These are phyloP conservation scores for Malus hybrid DNA, from an alignment of 331 rosid species.

Conservation along the genomic window DNA sequence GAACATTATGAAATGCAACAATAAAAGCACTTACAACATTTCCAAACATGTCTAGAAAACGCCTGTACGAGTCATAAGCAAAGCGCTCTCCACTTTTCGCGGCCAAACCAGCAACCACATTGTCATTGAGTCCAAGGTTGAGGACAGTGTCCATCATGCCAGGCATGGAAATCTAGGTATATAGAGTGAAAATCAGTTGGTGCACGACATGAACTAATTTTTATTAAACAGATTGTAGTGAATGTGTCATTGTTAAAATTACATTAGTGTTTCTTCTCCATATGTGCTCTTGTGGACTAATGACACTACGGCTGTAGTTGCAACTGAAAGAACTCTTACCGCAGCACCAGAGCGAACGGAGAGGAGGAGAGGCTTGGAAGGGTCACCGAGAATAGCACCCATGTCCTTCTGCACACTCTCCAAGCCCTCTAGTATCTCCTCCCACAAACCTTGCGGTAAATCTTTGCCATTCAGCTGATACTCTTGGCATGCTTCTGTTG, in stretches of 20 bases:
- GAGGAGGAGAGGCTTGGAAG: slow-evolving; percentile 78
- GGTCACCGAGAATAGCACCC: slow-evolving; percentile 77
- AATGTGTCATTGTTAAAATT: not conserved
- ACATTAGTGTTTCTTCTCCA: not conserved
- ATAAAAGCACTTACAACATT: slow-evolving; percentile 61
- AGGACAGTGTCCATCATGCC: slow-evolving; percentile 99
- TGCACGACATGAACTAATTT: not conserved
- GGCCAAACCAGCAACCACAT: slow-evolving; percentile 83
- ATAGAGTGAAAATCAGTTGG: slow-evolving; percentile 9
- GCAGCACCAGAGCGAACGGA: slow-evolving; percentile 99
- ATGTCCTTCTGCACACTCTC: slow-evolving; percentile 58
- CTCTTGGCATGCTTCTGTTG: slow-evolving; percentile 96
- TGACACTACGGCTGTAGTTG: not conserved
- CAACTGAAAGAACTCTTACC: slow-evolving; percentile 27
- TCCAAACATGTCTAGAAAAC: slow-evolving; percentile 97
- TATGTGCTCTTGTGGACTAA: not conserved
- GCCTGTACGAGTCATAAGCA: slow-evolving; percentile 87
- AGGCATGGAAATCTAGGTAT: slow-evolving; percentile 86
- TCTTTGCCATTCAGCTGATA: slow-evolving; percentile 62
- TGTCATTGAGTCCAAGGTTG: slow-evolving; percentile 91
- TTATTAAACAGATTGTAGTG: not conserved
- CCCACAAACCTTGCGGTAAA: slow-evolving; percentile 65
- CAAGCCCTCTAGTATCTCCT: slow-evolving; percentile 71
- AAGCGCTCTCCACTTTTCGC: slow-evolving; percentile 92
- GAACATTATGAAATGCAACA: not conserved